A percentile compares a stretch with the other conserved stretches of the same genome.
phyloP scores from a whole-genome alignment of 306 rosid genomes.

The Rosa chinensis region DNA sequence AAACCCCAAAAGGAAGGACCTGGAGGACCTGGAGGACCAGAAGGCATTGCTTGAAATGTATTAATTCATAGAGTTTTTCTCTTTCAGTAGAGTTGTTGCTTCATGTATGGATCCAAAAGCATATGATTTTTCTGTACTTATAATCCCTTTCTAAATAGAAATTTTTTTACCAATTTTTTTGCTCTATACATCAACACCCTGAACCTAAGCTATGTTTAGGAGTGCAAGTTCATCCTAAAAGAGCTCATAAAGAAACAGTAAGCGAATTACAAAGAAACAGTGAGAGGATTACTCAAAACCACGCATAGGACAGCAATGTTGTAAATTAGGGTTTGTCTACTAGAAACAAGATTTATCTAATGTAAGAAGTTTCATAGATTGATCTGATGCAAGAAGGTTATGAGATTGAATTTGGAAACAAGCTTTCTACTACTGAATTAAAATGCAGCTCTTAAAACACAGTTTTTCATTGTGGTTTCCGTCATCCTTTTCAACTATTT shows the following conservation, averaged over 20 bases:
- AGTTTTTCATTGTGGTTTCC: constrained; percentile 15
- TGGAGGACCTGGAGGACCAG: background rate
- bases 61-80: background rate
- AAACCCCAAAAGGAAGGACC: background rate
- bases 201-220: background rate
- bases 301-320: background rate
- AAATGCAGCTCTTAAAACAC: constrained; percentile 14
- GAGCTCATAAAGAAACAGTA: background rate
- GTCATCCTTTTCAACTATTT: constrained; percentile 12
- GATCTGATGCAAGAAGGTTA: background rate
- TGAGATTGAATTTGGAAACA: background rate
- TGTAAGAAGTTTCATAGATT: background rate
- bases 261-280: too few species aligned
- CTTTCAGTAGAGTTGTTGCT: constrained; percentile 6
- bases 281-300: background rate
- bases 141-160: background rate
- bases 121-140: background rate
- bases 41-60: background rate
- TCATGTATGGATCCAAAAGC: background rate
- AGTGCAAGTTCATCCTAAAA: background rate
- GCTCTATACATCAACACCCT: background rate
- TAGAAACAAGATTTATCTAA: background rate
- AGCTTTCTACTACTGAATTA: background rate
- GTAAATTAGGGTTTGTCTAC: background rate
- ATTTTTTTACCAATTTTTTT: background rate